phyloP scores from a whole-genome alignment of 2,329 filamentous ascomycete species.

The Rachicladosporium sp. region DNA sequence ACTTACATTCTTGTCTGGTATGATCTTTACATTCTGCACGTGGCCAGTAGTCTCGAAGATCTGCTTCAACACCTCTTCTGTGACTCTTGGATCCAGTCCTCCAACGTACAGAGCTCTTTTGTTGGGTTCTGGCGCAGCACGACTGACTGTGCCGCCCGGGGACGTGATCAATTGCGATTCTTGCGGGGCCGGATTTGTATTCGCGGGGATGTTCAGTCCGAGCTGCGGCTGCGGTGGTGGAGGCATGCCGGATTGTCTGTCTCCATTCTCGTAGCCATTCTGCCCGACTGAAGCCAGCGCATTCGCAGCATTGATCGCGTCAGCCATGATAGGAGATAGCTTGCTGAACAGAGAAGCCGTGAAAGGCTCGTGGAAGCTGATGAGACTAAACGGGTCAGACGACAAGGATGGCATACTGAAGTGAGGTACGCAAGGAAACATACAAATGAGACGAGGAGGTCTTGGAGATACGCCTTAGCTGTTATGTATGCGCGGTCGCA shows the following conservation, averaged over 20 bases:
- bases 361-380: too few relatives aligned
- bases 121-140: conserved; percentile 93
- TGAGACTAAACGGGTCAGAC: too few relatives aligned
- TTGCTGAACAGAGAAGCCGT: too few relatives aligned
- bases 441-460: conserved; percentile 4
- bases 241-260: conserved; percentile 64
- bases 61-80: conserved; percentile 89
- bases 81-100: conserved; percentile 85
- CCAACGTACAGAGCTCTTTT: conserved; percentile 96
- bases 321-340: conserved; percentile 53
- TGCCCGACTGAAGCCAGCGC: conserved; percentile 58
- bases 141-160: conserved; percentile 71
- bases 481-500: too few relatives aligned
- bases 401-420: conserved; percentile 23
- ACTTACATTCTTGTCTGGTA: conserved; percentile 97
- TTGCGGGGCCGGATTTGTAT: conserved; percentile 78
- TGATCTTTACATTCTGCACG: conserved; percentile 98
- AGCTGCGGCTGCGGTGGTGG: conserved; percentile 69
- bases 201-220: conserved; percentile 70
- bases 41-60: conserved; percentile 99
- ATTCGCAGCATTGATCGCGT: conserved; percentile 47
- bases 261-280: conserved; percentile 55
- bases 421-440: conserved; percentile 14
- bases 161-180: conserved; percentile 75
- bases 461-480: too few relatives aligned